These are phyloP conservation scores for Rhizophagus sp. DNA, from an alignment of 192 early-diverging fungal genomes.

Conservation along the genomic window DNA sequence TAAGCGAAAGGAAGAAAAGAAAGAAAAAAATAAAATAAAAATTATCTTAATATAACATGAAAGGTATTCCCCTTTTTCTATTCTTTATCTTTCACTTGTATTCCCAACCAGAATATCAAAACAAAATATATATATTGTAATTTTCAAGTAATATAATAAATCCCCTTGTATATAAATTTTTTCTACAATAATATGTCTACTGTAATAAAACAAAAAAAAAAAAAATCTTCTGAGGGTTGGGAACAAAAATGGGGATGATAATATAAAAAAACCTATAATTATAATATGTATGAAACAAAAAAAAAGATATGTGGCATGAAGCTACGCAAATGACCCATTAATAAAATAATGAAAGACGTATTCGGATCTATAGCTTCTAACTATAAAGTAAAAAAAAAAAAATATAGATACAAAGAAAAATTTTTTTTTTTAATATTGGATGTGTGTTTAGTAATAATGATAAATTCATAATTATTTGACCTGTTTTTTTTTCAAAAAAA, in stretches of 20 bases:
- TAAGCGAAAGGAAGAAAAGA: conserved; percentile 15
- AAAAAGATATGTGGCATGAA: neutral
- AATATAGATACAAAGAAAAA: conserved; percentile 24
- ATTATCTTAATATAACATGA: neutral
- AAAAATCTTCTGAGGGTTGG: neutral
- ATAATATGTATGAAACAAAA: conserved; percentile 1
- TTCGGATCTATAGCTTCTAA: conserved; percentile 17
- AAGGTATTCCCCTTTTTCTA: neutral
- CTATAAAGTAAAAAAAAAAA: conserved; percentile 6
- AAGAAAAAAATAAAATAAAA: neutral
- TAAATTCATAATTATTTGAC: no score
- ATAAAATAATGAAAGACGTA: neutral
- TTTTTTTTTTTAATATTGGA: neutral
- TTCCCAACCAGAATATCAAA: conserved; percentile 3
- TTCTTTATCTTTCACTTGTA: conserved; percentile 20
- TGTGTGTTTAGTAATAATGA: no score
- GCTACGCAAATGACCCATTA: conserved; percentile 7
- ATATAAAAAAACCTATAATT: neutral
- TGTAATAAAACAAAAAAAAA: conserved; percentile 9
- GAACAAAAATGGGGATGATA: conserved; percentile 4
- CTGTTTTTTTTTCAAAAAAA: neutral
- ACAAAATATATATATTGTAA: neutral
- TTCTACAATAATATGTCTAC: conserved; percentile 16
- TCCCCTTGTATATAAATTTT: neutral
- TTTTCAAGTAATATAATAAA: neutral